These are phyloP conservation scores for Vaccinium corymbosum DNA, from an alignment of 148 eudicot genomes.

Conservation along the genomic window DNA sequence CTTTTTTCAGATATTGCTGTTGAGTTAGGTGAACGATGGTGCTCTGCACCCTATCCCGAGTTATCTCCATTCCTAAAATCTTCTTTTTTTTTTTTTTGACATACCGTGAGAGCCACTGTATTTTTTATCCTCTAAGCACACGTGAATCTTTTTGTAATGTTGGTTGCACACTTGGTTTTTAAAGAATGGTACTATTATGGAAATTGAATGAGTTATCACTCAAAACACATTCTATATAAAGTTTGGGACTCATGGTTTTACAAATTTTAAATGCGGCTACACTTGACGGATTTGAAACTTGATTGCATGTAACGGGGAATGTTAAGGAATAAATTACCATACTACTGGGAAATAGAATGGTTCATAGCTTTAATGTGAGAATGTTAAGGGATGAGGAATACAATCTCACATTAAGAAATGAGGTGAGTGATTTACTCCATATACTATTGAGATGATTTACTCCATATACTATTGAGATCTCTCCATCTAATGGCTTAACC, in stretches of 20 bases:
- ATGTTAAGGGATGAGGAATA: background rate
- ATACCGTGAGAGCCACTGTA: slow-evolving; percentile 8
- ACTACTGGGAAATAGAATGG: background rate
- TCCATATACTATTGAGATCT: no score
- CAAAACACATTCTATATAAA: no score
- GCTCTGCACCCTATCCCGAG: no score
- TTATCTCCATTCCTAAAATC: no score
- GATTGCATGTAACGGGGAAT: no score
- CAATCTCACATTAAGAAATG: background rate
- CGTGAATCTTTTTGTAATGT: background rate
- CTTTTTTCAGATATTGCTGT: no score
- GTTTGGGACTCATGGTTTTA: background rate
- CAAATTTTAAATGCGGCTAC: background rate
- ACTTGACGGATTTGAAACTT: no score
- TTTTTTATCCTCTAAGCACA: background rate
- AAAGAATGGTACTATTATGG: no score
- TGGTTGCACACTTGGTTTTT: background rate
- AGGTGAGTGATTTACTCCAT: background rate
- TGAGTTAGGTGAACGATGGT: no score
- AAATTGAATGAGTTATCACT: no score
- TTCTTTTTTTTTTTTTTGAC: background rate
- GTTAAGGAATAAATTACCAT: no score
- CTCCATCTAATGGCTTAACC: background rate
- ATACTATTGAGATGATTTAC: no score
- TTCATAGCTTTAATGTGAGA: background rate